phyloP scores from a whole-genome alignment of 1,284 basidiomycete species.

The Trichosporon asahii region DNA sequence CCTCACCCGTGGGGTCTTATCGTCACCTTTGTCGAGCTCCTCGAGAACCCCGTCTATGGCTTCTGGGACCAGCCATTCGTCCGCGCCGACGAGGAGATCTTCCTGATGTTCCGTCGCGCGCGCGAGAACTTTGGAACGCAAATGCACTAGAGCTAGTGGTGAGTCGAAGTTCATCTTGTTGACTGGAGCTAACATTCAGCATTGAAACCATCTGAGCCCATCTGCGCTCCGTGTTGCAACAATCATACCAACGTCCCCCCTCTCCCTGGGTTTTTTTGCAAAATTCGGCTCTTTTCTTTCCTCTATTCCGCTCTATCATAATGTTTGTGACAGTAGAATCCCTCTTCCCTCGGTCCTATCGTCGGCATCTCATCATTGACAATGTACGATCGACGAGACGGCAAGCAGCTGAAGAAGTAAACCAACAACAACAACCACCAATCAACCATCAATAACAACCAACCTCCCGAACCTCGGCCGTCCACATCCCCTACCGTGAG shows the following conservation, averaged over 20 bases:
- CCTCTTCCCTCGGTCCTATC: conserved; percentile 14
- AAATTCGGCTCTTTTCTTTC: conserved; percentile 8
- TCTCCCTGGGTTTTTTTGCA: conserved; percentile 13
- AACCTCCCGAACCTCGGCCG: conserved; percentile 7
- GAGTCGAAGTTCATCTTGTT: neutral
- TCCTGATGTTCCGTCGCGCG: conserved; percentile 38
- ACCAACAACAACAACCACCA: neutral
- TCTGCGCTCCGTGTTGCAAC: conserved; percentile 8
- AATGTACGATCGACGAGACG: conserved; percentile 8
- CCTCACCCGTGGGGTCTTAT: conserved; percentile 98
- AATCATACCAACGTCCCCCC: conserved; percentile 13
- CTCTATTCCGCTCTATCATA: conserved; percentile 15
- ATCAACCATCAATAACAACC: conserved; percentile 11
- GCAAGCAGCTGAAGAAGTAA: conserved; percentile 6
- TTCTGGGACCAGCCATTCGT: conserved; percentile 53
- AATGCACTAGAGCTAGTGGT: conserved; percentile 20
- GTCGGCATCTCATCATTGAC: conserved; percentile 8
- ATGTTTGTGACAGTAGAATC: conserved; percentile 33
- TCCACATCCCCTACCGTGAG: neutral
- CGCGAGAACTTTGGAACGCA: conserved; percentile 29
- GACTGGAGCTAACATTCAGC: neutral
- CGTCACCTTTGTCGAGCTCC: conserved; percentile 80
- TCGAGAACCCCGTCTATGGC: conserved; percentile 48
- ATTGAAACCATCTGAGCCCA: neutral
- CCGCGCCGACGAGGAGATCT: conserved; percentile 48